Evolutionary conservation across 495 filamentous ascomycete species (phyloP).

Genomic region (Tuber borchii): DNA sequence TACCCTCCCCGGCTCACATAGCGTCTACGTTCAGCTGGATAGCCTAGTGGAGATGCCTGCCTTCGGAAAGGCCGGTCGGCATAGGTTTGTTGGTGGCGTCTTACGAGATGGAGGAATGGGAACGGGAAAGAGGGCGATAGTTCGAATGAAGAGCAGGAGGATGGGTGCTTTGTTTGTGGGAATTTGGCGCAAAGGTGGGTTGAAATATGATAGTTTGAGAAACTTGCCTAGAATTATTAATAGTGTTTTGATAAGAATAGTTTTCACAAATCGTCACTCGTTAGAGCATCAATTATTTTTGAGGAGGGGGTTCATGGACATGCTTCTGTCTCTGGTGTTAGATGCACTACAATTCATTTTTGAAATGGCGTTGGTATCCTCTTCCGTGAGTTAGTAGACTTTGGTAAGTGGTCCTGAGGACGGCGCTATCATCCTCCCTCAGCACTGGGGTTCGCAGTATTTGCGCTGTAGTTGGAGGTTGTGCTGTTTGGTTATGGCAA

Average conservation of each 20-base stretch:
- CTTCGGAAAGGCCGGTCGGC: conserved; percentile 69
- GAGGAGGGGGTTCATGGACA: not conserved
- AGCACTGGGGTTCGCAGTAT: not conserved
- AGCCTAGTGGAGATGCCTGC: conserved; percentile 73
- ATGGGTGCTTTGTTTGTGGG: not conserved
- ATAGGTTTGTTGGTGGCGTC: conserved; percentile 54
- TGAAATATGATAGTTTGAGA: not conserved
- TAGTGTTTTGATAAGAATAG: not conserved
- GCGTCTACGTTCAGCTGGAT: conserved; percentile 59
- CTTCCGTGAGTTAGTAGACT: not conserved
- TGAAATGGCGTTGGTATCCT: not conserved
- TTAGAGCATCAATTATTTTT: not conserved
- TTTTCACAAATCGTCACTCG: not conserved
- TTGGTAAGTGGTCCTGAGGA: not conserved
- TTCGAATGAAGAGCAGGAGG: not conserved
- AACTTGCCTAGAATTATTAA: not conserved
- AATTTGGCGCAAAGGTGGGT: not conserved
- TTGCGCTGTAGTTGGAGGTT: not conserved
- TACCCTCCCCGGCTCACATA: conserved; percentile 73
- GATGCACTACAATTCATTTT: not conserved
- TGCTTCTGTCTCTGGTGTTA: not conserved
- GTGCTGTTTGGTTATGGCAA: not conserved
- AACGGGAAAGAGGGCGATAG: not conserved
- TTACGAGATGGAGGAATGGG: conserved; percentile 60
- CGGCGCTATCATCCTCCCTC: not conserved